These are phyloP conservation scores for Rhodotorula sp. DNA, from an alignment of 1,284 basidiomycete species.

Conservation along the genomic window DNA sequence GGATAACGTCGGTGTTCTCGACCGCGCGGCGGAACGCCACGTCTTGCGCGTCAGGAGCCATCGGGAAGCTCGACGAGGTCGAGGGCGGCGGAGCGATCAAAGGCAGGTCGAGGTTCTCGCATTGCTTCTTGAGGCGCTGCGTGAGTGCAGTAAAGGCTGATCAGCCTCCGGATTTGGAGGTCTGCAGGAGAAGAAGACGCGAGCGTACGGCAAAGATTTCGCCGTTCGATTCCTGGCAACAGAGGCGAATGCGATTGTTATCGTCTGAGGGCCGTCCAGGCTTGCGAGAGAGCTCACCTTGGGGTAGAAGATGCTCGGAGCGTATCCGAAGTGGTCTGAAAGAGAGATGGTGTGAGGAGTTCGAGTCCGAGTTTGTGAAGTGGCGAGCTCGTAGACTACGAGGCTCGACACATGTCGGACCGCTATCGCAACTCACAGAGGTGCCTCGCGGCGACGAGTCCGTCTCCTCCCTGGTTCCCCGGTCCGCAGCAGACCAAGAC, in stretches of 20 bases:
- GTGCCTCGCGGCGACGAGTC: slow-evolving; percentile 92
- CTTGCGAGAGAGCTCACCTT: slow-evolving; percentile 60
- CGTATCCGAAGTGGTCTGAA: slow-evolving; percentile 82
- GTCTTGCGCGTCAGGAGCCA: slow-evolving; percentile 48
- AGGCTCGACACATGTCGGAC: too few relatives aligned
- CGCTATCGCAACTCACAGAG: slow-evolving; percentile 59
- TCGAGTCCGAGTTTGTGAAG: too few relatives aligned
- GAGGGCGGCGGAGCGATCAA: slow-evolving; percentile 56
- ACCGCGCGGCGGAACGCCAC: slow-evolving; percentile 58
- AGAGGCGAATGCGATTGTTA: background rate
- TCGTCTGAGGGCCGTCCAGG: too few relatives aligned
- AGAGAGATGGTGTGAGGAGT: background rate
- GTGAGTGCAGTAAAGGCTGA: fast-evolving
- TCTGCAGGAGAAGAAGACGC: background rate
- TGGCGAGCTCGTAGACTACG: too few relatives aligned
- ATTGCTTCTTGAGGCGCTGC: slow-evolving; percentile 78
- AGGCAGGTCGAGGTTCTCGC: slow-evolving; percentile 78
- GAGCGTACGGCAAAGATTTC: slow-evolving; percentile 73
- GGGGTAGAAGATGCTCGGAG: slow-evolving; percentile 82
- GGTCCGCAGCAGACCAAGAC: slow-evolving; percentile 95
- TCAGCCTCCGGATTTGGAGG: too few relatives aligned
- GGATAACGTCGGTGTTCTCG: slow-evolving; percentile 69
- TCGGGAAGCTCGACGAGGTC: slow-evolving; percentile 29
- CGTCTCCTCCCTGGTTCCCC: slow-evolving; percentile 94
- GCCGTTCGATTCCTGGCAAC: slow-evolving; percentile 70